Evolutionary conservation across 1,139 yeast species (phyloP), one percentile per base, ranked within the genome.

Genomic region (Protomyces pachydermus): DNA sequence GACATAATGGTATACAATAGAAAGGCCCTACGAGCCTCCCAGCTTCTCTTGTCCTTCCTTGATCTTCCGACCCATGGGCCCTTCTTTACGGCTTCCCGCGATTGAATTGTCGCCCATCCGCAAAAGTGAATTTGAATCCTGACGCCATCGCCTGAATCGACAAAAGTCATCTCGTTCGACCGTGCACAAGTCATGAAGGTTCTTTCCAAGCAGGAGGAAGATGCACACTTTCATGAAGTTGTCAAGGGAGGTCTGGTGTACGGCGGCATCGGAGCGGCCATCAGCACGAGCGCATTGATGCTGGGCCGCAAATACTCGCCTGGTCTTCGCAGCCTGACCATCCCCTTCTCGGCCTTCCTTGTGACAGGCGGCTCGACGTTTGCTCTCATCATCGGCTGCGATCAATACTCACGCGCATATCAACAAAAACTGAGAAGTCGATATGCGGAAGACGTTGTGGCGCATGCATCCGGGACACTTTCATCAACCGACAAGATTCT

Each of bases 331-430:
- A 54, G 35, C 10, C 18, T 54, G 50, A 60, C 64, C 35, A 37
- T 60, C 1, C 64, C 64, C 38, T 53, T 60, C 50, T 52, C 54
- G 39, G 64, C 64, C n/a, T 60, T 60, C 20, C 39, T 64, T 14
- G 66, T 60, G 35, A 48, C 60, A 8, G 64, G 61, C 20, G 45
- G 37, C 14, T 16, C 56, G 23, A 39, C 56, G 10, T 54, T 52
- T 45, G 62, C 56, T 37, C 35, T 60, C 39, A 55, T 64, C 37
- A 64, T 64, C 32, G 63, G 55, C 28, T 64, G 60, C 38, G 66
- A 64, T 37, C 52, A 61, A 37, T 54, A 56, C 50, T 54, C 61
- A n/a, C 34, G 62, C 34, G 34, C 48, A 25, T 64, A 58, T 37
- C 64, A 64, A 12, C 54, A 52, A 18, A 4, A 37, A 6, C 56